A percentile compares a stretch with the other conserved stretches of the same genome.
These are phyloP conservation scores for Venturia oleaginea DNA, from an alignment of 2,329 filamentous ascomycete genomes.

Conservation along the genomic window DNA sequence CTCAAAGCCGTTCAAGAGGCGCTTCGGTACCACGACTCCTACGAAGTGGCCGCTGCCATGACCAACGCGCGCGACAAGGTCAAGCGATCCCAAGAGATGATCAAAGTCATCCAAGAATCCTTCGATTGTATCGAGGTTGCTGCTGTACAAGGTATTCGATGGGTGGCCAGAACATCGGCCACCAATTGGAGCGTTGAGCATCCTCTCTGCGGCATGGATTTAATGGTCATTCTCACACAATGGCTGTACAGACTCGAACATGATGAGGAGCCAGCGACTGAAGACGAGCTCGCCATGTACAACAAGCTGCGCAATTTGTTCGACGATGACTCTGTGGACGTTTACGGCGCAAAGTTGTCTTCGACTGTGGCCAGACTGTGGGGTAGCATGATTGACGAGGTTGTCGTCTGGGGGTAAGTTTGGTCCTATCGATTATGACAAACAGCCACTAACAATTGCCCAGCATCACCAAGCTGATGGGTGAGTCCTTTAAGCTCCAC, in stretches of 20 bases:
- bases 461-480: conserved; percentile 90
- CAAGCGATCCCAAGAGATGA: conserved; percentile 92
- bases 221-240: conserved; percentile 94
- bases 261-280: conserved; percentile 82
- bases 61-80: conserved; percentile 87
- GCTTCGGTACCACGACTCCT: conserved; percentile 90
- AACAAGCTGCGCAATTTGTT: conserved; percentile 86
- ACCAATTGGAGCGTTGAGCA: conserved; percentile 99
- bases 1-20: conserved; percentile 94
- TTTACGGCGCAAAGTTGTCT: conserved; percentile 75
- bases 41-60: conserved; percentile 95
- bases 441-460: neutral
- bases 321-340: conserved; percentile 79
- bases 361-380: conserved; percentile 92
- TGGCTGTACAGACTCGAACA: conserved; percentile 99
- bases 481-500: conserved; percentile 94
- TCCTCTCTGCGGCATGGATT: conserved; percentile 87
- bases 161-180: conserved; percentile 94
- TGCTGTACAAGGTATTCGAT: conserved; percentile 86
- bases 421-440: conserved; percentile 1
- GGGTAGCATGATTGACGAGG: conserved; percentile 97
- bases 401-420: conserved; percentile 98
- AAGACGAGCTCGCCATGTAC: conserved; percentile 82
- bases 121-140: conserved; percentile 97
- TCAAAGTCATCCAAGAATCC: conserved; percentile 96